Percentiles rank a stretch among this genome's conserved stretches.
phyloP scores from a whole-genome alignment of 345 rosid species.

The Turritis glabra region DNA sequence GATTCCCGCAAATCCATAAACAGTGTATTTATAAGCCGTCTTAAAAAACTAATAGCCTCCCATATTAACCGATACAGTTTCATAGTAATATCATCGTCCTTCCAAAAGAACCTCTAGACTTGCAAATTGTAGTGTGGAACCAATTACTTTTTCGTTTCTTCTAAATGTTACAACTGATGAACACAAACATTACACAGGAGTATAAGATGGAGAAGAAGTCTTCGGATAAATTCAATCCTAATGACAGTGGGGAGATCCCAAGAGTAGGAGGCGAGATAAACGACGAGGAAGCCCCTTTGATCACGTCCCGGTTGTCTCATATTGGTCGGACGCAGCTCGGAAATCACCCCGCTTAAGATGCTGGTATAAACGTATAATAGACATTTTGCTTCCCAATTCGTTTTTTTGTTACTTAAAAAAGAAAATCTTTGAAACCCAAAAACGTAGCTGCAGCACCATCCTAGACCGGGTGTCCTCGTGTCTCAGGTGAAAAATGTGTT shows the following conservation, averaged over 20 bases:
- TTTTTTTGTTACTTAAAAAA: background rate
- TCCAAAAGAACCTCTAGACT: background rate
- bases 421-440: background rate
- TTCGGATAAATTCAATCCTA: constrained; percentile 67
- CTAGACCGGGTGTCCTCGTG: background rate
- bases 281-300: constrained; percentile 86
- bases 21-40: background rate
- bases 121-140: background rate
- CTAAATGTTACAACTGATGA: constrained; percentile 13
- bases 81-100: background rate
- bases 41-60: background rate
- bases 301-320: constrained; percentile 72
- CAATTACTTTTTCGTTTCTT: background rate
- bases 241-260: constrained; percentile 41
- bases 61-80: background rate
- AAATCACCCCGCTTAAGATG: constrained; percentile 22
- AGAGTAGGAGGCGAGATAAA: constrained; percentile 46
- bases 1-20: background rate
- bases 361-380: constrained; percentile 13
- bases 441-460: background rate
- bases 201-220: constrained; percentile 96
- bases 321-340: constrained; percentile 80
- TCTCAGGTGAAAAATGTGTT: background rate
- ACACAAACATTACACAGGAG: constrained; percentile 51
- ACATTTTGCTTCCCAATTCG: constrained; percentile 4